phyloP scores from a whole-genome alignment of 148 eudicot species.

The Persicaria tinctoria region DNA sequence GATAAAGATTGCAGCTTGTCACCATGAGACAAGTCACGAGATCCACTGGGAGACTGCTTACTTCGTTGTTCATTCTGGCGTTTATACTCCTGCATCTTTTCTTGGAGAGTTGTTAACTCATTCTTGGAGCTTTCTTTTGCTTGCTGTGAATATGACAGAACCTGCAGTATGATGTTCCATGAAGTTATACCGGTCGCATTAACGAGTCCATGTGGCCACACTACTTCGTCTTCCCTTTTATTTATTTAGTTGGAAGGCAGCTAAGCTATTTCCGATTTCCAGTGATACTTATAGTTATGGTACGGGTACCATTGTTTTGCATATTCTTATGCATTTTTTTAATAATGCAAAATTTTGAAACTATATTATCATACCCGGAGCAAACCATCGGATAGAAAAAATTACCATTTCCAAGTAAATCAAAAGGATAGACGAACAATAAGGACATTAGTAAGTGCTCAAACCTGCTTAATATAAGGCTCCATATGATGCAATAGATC shows the following conservation, averaged over 20 bases:
- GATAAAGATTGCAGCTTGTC: slow-evolving; percentile 39
- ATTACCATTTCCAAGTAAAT: not conserved
- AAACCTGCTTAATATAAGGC: slow-evolving; percentile 83
- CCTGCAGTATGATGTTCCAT: slow-evolving; percentile 27
- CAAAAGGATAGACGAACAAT: not conserved
- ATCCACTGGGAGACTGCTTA: slow-evolving; percentile 37
- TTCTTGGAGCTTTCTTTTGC: slow-evolving; percentile 54
- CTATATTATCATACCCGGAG: no score
- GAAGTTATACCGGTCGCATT: not conserved
- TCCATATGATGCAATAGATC: slow-evolving; percentile 88
- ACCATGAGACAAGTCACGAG: slow-evolving; percentile 28
- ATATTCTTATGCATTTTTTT: not conserved
- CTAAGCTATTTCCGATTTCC: not conserved
- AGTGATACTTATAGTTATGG: not conserved
- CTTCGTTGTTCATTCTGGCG: slow-evolving; percentile 61
- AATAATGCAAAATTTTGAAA: no score
- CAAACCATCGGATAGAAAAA: not conserved
- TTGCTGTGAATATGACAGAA: slow-evolving; percentile 61
- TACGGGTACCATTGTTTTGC: not conserved
- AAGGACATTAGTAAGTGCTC: not conserved
- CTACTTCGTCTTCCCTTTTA: no score
- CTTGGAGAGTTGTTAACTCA: slow-evolving; percentile 70
- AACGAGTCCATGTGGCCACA: not conserved
- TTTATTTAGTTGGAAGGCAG: no score
- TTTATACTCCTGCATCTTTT: slow-evolving; percentile 75